Conservation (phyloP, 208 protist genomes). For the Trypanosoma rangeli region DNA sequence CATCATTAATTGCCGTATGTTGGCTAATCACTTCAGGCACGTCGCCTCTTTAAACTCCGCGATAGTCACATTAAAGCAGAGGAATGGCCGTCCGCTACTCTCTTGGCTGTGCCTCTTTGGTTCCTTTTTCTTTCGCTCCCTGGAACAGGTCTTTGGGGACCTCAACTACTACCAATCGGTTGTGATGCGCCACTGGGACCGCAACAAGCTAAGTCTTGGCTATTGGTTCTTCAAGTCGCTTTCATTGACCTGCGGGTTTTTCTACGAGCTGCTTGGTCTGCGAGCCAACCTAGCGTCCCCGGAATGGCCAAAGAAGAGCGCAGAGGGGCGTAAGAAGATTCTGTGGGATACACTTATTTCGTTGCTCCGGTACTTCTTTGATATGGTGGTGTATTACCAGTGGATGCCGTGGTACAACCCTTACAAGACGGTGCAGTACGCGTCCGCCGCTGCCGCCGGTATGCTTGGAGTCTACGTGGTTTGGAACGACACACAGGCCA, state of each 20-base stretch:
- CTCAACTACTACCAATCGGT: slow-evolving; percentile 85
- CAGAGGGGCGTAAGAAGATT: slow-evolving; percentile 28
- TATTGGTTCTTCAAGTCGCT: slow-evolving; percentile 92
- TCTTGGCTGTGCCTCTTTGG: slow-evolving; percentile 54
- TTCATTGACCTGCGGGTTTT: slow-evolving; percentile 69
- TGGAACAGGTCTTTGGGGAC: slow-evolving; percentile 84
- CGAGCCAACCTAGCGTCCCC: not conserved
- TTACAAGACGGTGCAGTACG: slow-evolving; percentile 66
- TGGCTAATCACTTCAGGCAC: slow-evolving; percentile 78
- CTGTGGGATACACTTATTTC: slow-evolving; percentile 52
- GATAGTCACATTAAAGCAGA: slow-evolving; percentile 26
- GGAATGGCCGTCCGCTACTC: slow-evolving; percentile 28
- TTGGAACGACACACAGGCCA: slow-evolving; percentile 58
- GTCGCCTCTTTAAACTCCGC: slow-evolving; percentile 40
- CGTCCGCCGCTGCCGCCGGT: slow-evolving; percentile 60
- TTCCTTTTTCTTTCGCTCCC: slow-evolving; percentile 63
- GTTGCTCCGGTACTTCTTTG: slow-evolving; percentile 68
- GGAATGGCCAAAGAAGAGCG: slow-evolving; percentile 17
- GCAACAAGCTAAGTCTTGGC: slow-evolving; percentile 58
- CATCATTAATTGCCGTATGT: slow-evolving; percentile 89
- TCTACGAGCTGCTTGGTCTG: slow-evolving; percentile 47
- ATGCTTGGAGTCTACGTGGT: slow-evolving; percentile 74
- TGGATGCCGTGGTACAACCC: slow-evolving; percentile 85
- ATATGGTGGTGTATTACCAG: slow-evolving; percentile 92
- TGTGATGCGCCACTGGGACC: slow-evolving; percentile 71